Conservation (phyloP, 164 flowering plant genomes). For the Echeveria elegans region DNA sequence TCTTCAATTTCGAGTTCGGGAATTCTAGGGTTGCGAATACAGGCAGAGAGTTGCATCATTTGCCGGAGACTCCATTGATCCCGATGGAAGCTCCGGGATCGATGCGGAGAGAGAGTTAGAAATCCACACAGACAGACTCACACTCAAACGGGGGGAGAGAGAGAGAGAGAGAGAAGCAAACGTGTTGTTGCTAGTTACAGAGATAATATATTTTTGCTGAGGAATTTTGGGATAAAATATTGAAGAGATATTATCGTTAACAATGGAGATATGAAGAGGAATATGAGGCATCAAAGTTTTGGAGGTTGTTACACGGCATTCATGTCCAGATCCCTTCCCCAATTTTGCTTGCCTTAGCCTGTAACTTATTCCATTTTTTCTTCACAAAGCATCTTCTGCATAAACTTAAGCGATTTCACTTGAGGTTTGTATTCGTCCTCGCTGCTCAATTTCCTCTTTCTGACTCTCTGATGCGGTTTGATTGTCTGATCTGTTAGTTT, state of each 20-base stretch:
- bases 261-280: constrained; percentile 19
- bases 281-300: constrained; percentile 25
- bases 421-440: no score
- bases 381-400: no score
- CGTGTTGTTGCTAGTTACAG: constrained; percentile 3
- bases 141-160: no score
- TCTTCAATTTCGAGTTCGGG: not conserved
- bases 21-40: constrained; percentile 11
- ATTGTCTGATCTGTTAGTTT: no score
- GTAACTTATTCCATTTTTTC: constrained; percentile 47
- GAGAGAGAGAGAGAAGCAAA: not conserved
- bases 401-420: no score
- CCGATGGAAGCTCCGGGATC: constrained; percentile 9
- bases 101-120: not conserved
- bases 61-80: constrained; percentile 13
- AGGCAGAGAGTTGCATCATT: not conserved
- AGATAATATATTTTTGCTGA: not conserved
- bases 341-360: constrained; percentile 55
- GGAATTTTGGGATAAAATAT: not conserved
- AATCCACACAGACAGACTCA: not conserved
- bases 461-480: no score
- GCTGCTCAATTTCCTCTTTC: no score
- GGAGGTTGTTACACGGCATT: constrained; percentile 76
- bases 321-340: constrained; percentile 53
- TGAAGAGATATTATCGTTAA: constrained; percentile 19